Percentiles rank a stretch among this genome's conserved stretches.
Evolutionary conservation across 345 rosid genomes (phyloP).

Genomic region (Camelina sativa): DNA sequence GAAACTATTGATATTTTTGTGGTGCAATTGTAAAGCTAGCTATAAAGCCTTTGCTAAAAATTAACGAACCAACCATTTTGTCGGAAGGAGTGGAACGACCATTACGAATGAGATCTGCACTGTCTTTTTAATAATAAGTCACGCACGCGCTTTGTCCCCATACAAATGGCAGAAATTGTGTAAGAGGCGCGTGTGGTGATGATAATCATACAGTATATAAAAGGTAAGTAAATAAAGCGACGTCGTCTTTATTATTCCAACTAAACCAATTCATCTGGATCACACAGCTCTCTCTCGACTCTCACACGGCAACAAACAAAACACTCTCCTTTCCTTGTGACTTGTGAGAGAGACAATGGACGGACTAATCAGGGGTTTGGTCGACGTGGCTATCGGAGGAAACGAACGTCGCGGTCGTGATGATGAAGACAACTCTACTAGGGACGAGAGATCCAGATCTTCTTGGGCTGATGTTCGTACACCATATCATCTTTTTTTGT

Average conservation of each 20-base stretch:
- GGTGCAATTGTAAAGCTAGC: neutral
- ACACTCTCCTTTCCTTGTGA: neutral
- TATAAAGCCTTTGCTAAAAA: neutral
- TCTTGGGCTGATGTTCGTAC: constrained; percentile 69
- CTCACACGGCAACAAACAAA: no score
- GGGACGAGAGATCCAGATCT: constrained; percentile 71
- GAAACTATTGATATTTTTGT: neutral
- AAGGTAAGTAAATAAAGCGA: no score
- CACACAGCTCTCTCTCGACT: no score
- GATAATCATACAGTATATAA: no score
- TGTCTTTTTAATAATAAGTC: no score
- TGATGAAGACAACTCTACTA: constrained; percentile 40
- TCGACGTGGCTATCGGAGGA: constrained; percentile 63
- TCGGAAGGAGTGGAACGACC: constrained; percentile 19
- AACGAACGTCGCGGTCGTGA: constrained; percentile 27
- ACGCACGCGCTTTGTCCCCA: constrained; percentile 17
- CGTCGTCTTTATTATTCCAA: no score
- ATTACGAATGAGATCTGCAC: neutral
- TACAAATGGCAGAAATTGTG: no score
- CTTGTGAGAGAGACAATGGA: constrained; percentile 54
- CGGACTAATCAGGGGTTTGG: constrained; percentile 70
- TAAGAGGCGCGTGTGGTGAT: no score
- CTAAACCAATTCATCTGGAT: no score
- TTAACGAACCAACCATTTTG: neutral
- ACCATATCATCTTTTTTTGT: neutral